A percentile compares a stretch with the other conserved stretches of the same genome.
Conservation (phyloP, 2,329 filamentous ascomycete species). For the Exophiala spinifera region DNA sequence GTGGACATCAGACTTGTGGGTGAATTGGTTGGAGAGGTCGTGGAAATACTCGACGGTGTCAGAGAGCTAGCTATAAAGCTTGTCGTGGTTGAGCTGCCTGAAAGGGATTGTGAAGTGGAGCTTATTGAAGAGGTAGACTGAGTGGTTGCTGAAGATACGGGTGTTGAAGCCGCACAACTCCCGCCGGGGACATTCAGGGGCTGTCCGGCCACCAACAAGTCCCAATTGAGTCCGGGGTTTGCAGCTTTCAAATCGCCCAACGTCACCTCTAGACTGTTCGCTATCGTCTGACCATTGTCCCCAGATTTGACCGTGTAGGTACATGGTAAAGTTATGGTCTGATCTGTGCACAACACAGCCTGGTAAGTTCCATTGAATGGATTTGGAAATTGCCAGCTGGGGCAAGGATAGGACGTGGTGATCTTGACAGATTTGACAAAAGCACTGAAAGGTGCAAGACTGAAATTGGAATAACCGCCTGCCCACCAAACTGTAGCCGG, state of each 20-base stretch:
- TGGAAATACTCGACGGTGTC: background rate
- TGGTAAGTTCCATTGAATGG: constrained; percentile 74
- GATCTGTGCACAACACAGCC: constrained; percentile 61
- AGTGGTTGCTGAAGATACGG: constrained; percentile 2
- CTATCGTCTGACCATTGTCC: constrained; percentile 26
- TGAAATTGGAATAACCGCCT: constrained; percentile 65
- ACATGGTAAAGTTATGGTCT: constrained; percentile 24
- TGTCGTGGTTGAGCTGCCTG: constrained; percentile 1
- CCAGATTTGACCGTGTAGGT: constrained; percentile 25
- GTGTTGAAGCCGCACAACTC: constrained; percentile 12
- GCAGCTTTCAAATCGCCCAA: constrained; percentile 17
- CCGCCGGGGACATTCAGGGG: constrained; percentile 21
- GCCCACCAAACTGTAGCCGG: constrained; percentile 85
- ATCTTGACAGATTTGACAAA: constrained; percentile 62
- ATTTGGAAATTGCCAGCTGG: constrained; percentile 70
- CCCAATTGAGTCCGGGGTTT: constrained; percentile 27
- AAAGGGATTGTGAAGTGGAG: background rate
- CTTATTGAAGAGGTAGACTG: background rate
- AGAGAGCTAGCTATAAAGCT: background rate
- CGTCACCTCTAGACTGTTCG: constrained; percentile 19
- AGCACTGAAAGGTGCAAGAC: constrained; percentile 67
- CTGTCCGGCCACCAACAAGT: constrained; percentile 22
- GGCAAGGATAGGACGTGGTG: constrained; percentile 85
- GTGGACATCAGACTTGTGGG: background rate
- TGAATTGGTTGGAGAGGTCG: background rate